Evolutionary conservation across 768 basidiomycete species (phyloP).

Genomic region (Paxillus involutus): DNA sequence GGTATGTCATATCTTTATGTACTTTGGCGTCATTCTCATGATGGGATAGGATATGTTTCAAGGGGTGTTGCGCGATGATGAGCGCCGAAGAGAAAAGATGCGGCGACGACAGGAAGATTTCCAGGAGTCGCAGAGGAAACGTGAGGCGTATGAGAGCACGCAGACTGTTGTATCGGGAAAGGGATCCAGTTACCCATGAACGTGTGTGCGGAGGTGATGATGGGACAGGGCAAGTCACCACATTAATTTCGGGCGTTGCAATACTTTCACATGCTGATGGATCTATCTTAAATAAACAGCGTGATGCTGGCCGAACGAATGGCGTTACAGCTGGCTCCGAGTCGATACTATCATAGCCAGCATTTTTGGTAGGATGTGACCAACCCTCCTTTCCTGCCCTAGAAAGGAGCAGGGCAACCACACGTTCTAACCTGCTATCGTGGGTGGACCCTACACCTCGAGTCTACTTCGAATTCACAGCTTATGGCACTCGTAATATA

Average conservation of each 20-base stretch:
- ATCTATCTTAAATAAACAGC: neutral
- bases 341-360: neutral
- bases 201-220: neutral
- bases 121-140: constrained; percentile 59
- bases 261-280: neutral
- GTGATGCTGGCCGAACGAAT: neutral
- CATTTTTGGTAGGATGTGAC: neutral
- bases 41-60: constrained; percentile 78
- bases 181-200: constrained; percentile 5
- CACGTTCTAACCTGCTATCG: constrained; percentile 3
- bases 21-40: constrained; percentile 5
- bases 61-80: constrained; percentile 88
- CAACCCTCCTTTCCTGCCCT: neutral
- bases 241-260: neutral
- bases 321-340: neutral
- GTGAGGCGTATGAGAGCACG: constrained; percentile 62
- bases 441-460: constrained; percentile 11
- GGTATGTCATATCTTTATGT: constrained; percentile 37
- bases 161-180: constrained; percentile 33
- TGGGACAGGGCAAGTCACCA: neutral
- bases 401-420: neutral
- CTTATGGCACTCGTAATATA: constrained; percentile 8
- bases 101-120: constrained; percentile 62
- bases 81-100: constrained; percentile 72
- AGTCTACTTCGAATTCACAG: neutral